A percentile compares a stretch with the other conserved stretches of the same genome.
These are phyloP conservation scores for Trichophyton mentagrophytes DNA, from an alignment of 2,329 filamentous ascomycete species.

Conservation along the genomic window DNA sequence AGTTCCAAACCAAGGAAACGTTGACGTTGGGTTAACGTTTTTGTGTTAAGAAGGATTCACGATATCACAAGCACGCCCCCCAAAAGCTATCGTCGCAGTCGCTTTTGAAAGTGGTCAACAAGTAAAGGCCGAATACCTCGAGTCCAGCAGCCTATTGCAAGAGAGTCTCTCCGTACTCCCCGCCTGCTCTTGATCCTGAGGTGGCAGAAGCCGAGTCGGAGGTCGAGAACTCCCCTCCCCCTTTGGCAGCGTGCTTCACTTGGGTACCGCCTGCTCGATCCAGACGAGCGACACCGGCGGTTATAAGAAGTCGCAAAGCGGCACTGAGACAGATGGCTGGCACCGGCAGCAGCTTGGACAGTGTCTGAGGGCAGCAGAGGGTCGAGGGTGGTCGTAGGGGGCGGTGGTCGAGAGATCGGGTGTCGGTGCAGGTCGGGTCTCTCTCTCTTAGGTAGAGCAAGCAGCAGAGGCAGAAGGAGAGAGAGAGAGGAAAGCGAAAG, in stretches of 20 bases:
- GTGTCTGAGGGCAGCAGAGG: not conserved
- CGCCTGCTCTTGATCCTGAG: not conserved
- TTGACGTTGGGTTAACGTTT: not conserved
- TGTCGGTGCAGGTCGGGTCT: not conserved
- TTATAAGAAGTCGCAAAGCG: not conserved
- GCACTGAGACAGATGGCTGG: not conserved
- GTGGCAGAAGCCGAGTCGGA: too few species aligned
- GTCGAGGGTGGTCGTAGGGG: not conserved
- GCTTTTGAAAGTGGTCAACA: not conserved
- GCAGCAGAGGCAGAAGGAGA: not conserved
- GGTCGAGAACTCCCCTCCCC: not conserved
- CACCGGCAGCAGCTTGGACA: not conserved
- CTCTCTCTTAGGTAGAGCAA: not conserved
- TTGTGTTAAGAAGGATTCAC: not conserved
- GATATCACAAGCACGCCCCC: not conserved
- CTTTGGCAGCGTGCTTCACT: not conserved
- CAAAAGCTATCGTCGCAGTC: not conserved
- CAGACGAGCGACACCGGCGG: not conserved
- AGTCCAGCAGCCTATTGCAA: not conserved
- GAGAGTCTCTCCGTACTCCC: not conserved
- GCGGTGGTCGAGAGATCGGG: not conserved
- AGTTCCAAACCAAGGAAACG: not conserved
- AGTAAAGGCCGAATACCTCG: not conserved
- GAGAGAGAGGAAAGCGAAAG: not conserved
- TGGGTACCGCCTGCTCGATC: not conserved